Evolutionary conservation across 495 filamentous ascomycete genomes (phyloP), one percentile per base, ranked within the genome.

Genomic region (Penicillium odoratum): DNA sequence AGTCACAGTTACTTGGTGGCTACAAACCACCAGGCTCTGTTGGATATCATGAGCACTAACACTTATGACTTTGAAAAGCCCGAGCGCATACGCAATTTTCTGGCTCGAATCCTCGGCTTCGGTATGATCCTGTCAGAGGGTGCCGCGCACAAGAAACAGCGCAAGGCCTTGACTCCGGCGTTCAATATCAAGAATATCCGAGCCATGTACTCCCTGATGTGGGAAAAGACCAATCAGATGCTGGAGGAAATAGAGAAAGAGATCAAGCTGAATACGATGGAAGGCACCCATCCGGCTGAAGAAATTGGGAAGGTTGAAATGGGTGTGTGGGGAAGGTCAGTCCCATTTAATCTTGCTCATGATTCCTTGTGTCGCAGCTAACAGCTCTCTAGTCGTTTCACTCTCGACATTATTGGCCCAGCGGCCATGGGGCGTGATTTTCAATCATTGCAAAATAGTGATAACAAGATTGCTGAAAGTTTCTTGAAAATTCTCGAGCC

Each of bases 351-450:
- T 44, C 9, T 13, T 1, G 21, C 21, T 21, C 21, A 21, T 21
- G 5, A 28, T 42, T 3, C 8, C 21, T 16, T 13, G 13, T 3
- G 28, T 30, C 4, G 13, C 15, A 11, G 7, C 43, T 52, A 21
- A 51, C 49, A 29, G 36, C 6, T 21, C 5, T 25, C 9, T n/a
- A 78, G 79, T 40, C 83, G 91, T 16, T 83, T 85, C 0, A 92
- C 92, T 0, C 85, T 97, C 9, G 93, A 97, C 63, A 92, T 96
- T 54, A 93, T 96, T 59, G 92, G 93, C 7, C 69, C 86, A 5
- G 88, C 90, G 0, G 91, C 91, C 1, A 83, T 96, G 64, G 92
- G 91, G 0, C 81, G 84, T 26, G 90, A 96, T 51, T 96, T 96
- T 63, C 75, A 79, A 31, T 84, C 90, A 2, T 77, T 96, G 50